A percentile compares a stretch with the other conserved stretches of the same genome.
These are phyloP conservation scores for Podila epigama DNA, from an alignment of 192 early-diverging fungal species.

Conservation along the genomic window DNA sequence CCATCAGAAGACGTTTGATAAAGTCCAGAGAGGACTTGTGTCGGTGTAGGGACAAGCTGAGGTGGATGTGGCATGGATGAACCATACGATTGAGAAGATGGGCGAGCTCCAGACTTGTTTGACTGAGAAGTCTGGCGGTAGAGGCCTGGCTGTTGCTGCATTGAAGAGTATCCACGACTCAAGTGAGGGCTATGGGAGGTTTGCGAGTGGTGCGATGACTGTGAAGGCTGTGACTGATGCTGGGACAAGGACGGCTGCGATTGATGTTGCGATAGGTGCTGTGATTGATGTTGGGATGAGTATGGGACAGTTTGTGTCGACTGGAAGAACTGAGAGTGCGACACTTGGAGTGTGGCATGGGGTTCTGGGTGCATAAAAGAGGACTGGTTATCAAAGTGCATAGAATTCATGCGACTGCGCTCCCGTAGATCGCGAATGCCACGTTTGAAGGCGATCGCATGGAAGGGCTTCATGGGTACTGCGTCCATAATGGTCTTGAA, in stretches of 20 bases:
- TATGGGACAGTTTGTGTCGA: no score
- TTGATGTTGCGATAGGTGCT: background rate
- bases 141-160: constrained; percentile 13
- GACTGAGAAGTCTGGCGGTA: constrained; percentile 24
- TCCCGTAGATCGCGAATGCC: constrained; percentile 54
- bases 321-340: constrained; percentile 35
- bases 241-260: background rate
- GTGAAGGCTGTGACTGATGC: constrained; percentile 34
- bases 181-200: constrained; percentile 21
- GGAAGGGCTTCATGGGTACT: constrained; percentile 61
- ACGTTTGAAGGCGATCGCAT: constrained; percentile 58
- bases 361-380: constrained; percentile 34
- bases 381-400: constrained; percentile 35
- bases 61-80: background rate
- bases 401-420: constrained; percentile 29
- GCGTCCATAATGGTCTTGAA: constrained; percentile 54
- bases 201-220: constrained; percentile 28
- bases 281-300: no score
- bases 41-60: constrained; percentile 19
- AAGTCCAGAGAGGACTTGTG: constrained; percentile 24
- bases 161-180: background rate
- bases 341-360: constrained; percentile 26
- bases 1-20: background rate
- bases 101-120: constrained; percentile 3
- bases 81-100: constrained; percentile 8